Evolutionary conservation across 1,284 basidiomycete species (phyloP).

Genomic region (Leccinum holopus): DNA sequence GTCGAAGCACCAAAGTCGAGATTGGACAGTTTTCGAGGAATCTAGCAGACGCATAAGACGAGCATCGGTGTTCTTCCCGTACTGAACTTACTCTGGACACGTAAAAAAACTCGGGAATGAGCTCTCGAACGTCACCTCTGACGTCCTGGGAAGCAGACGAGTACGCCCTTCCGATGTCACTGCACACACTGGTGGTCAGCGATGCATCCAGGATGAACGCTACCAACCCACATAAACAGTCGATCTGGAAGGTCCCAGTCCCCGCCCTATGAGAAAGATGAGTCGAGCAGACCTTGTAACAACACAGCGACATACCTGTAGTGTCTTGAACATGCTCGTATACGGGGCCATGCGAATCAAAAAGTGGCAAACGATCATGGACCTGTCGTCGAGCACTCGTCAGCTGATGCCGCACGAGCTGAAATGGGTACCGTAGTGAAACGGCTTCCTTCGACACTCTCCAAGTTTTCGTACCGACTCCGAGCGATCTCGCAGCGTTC

Average conservation of each 20-base stretch:
- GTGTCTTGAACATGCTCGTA: conserved; percentile 88
- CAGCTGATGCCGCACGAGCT: conserved; percentile 52
- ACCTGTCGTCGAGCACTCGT: conserved; percentile 35
- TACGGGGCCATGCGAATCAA: conserved; percentile 89
- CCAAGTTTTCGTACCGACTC: conserved; percentile 73
- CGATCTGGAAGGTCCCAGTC: conserved; percentile 43
- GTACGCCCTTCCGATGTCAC: too few species aligned
- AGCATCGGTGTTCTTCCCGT: not conserved
- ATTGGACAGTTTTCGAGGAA: conserved; percentile 73
- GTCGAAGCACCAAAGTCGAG: conserved; percentile 86
- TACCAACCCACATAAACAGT: too few species aligned
- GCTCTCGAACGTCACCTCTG: too few species aligned
- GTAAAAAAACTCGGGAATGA: conserved; percentile 59
- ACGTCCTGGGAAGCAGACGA: too few species aligned
- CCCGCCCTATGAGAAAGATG: conserved; percentile 56
- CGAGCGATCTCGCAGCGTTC: conserved; percentile 71
- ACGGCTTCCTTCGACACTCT: conserved; percentile 81
- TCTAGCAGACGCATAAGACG: conserved; percentile 36
- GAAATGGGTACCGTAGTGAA: conserved; percentile 95
- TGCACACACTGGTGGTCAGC: too few species aligned
- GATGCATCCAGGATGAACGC: too few species aligned
- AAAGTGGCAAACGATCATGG: conserved; percentile 96
- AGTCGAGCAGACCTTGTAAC: not conserved
- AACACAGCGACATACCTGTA: conserved; percentile 51
- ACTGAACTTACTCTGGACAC: conserved; percentile 59